These are phyloP conservation scores for sunflower (Helianthus annuus) DNA, from an alignment of 129 eudicot species.

Conservation along the genomic window HanXRQr2.0-SUNRISE NC_035441.2:16196655-16197154, in stretches of 20 bases:
- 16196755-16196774: conserved; percentile 3
- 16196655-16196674: conserved; percentile 18
- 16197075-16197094: conserved; percentile 23
- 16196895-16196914: conserved; percentile 32
- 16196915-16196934: conserved; percentile 26
- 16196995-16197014: neutral
- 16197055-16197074: too few relatives aligned
- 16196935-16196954: neutral
- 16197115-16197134: conserved; percentile 5
- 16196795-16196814: conserved; percentile 24
- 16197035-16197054: neutral
- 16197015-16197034: neutral
- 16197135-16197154: too few relatives aligned
- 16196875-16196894: conserved; percentile 27
- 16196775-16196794: conserved; percentile 15
- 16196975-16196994: conserved; percentile 25
- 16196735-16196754: too few relatives aligned
- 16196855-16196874: conserved; percentile 35
- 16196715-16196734: too few relatives aligned
- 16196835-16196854: conserved; percentile 12
- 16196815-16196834: conserved; percentile 29
- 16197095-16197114: conserved; percentile 23
- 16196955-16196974: conserved; percentile 8
- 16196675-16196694: conserved; percentile 24
- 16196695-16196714: conserved; percentile 1